These are phyloP conservation scores for Gremmenia infestans DNA, from an alignment of 2,329 filamentous ascomycete species.

Conservation along the genomic window DNA sequence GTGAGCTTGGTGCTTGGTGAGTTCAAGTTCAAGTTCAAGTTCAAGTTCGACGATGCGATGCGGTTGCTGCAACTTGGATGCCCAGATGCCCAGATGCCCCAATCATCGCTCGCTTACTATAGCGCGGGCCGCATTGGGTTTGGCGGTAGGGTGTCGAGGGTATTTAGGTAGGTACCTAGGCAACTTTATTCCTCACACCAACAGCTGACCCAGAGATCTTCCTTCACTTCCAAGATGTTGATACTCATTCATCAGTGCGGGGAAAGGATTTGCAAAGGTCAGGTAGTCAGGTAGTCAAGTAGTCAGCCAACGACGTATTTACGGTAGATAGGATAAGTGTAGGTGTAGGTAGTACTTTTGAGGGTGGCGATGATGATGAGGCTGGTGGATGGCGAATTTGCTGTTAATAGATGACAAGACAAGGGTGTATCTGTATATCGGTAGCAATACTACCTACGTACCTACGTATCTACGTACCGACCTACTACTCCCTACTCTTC, in stretches of 20 bases:
- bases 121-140: too few relatives aligned
- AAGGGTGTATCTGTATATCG: not conserved
- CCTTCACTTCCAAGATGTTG: not conserved
- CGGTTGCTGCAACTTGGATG: not conserved
- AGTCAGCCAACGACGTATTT: not conserved
- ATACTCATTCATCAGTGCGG: not conserved
- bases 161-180: not conserved
- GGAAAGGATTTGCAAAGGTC: not conserved
- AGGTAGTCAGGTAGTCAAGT: not conserved
- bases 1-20: constrained; percentile 3
- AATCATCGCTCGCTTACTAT: too few relatives aligned
- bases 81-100: too few relatives aligned
- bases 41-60: not conserved
- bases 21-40: not conserved
- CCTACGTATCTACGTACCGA: too few relatives aligned
- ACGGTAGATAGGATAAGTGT: not conserved
- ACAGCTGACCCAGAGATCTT: not conserved
- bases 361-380: not conserved
- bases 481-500: too few relatives aligned
- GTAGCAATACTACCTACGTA: too few relatives aligned
- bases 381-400: not conserved
- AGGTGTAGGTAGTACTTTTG: not conserved
- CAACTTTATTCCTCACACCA: not conserved
- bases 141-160: too few relatives aligned
- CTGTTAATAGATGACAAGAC: too few relatives aligned